A percentile compares a stretch with the other conserved stretches of the same genome.
phyloP scores from a whole-genome alignment of 2,329 filamentous ascomycete genomes.

The Fusarium sp. region DNA sequence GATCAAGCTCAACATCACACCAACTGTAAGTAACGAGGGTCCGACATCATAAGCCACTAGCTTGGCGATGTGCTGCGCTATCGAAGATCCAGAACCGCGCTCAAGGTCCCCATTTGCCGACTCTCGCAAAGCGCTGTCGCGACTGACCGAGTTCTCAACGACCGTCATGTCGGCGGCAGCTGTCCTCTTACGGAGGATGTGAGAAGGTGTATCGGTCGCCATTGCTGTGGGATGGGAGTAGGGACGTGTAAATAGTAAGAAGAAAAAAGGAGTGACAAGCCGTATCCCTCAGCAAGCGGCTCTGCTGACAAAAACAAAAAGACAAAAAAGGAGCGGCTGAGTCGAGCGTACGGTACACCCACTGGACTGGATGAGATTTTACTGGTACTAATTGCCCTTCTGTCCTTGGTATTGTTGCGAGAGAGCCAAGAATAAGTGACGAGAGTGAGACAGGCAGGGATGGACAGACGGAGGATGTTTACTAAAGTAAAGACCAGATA shows the following conservation, averaged over 20 bases:
- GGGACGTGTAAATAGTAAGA: conserved; percentile 20
- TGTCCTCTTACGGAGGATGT: conserved; percentile 40
- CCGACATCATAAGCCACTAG: conserved; percentile 41
- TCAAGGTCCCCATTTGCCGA: conserved; percentile 24
- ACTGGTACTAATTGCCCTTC: not conserved
- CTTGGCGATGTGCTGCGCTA: conserved; percentile 40
- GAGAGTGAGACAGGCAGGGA: not conserved
- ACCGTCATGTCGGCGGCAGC: conserved; percentile 39
- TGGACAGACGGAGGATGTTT: not conserved
- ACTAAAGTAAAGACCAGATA: conserved; percentile 1
- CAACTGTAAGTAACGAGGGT: conserved; percentile 63
- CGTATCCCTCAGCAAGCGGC: conserved; percentile 24
- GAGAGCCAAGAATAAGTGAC: conserved; percentile 21
- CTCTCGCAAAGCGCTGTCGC: conserved; percentile 20
- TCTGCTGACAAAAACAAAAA: conserved; percentile 33
- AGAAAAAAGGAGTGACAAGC: conserved; percentile 8
- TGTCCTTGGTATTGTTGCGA: conserved; percentile 28
- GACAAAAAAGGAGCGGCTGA: conserved; percentile 8
- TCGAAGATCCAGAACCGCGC: conserved; percentile 24
- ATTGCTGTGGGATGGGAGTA: conserved; percentile 16
- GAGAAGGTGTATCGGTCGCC: conserved; percentile 29
- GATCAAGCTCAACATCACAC: conserved; percentile 82
- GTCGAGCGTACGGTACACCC: conserved; percentile 1
- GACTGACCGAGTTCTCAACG: conserved; percentile 16
- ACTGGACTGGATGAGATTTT: not conserved